Percentiles rank a stretch among this genome's conserved stretches.
Conservation (phyloP, 192 early-diverging fungal species). For the Backusella psychrophila region DNA sequence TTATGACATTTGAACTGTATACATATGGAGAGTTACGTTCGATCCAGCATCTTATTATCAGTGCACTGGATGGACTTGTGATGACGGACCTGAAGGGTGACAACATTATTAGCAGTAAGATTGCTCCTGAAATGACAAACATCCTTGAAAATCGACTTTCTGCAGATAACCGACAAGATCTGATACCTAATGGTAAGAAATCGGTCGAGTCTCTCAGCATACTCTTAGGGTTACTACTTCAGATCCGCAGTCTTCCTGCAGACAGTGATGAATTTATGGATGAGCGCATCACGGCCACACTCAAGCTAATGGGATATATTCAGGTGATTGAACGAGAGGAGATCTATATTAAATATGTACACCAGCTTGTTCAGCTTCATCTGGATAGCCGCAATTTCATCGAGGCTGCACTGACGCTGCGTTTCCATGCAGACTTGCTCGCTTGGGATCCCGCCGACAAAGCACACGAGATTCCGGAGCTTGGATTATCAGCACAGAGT, state of each 20-base stretch:
- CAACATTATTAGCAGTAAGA: conserved; percentile 18
- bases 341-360: conserved; percentile 69
- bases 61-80: conserved; percentile 36
- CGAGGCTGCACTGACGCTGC: conserved; percentile 68
- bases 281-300: conserved; percentile 57
- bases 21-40: conserved; percentile 26
- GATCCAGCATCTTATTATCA: conserved; percentile 34
- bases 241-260: conserved; percentile 52
- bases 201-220: conserved; percentile 48
- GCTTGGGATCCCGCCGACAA: conserved; percentile 55
- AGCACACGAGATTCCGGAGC: conserved; percentile 48
- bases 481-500: conserved; percentile 49
- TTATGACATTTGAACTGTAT: conserved; percentile 33
- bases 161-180: neutral
- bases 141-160: neutral
- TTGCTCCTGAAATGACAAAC: conserved; percentile 26
- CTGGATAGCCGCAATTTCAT: conserved; percentile 49
- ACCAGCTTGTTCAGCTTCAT: conserved; percentile 59
- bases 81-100: conserved; percentile 43
- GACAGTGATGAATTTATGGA: conserved; percentile 53
- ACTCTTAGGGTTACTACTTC: conserved; percentile 51
- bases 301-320: conserved; percentile 67
- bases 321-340: conserved; percentile 54
- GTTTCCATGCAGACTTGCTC: conserved; percentile 65
- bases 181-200: conserved; percentile 14